Evolutionary conservation across 331 rosid genomes (phyloP).

Genomic region (Cydonia oblonga): DNA sequence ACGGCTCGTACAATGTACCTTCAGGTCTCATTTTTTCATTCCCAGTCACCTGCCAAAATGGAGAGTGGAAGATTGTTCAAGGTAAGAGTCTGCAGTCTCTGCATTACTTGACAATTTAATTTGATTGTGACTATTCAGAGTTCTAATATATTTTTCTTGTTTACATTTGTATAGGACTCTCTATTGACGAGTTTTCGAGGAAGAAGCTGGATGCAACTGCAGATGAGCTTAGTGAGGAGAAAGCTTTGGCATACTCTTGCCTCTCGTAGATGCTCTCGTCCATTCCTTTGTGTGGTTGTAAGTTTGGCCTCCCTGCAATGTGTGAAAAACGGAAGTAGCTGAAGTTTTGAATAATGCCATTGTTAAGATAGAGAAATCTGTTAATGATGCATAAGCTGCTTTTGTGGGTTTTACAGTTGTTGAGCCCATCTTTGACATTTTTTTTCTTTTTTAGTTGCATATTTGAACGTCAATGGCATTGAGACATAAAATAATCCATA

Average conservation of each 20-base stretch:
- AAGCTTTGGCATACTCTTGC: conserved; percentile 87
- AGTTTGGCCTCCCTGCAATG: conserved; percentile 5
- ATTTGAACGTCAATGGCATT: not conserved
- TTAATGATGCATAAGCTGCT: conserved; percentile 29
- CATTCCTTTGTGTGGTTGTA: not conserved
- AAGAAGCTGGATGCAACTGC: conserved; percentile 79
- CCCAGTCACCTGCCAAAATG: conserved; percentile 66
- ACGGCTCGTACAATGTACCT: conserved; percentile 81
- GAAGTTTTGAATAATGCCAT: conserved; percentile 59
- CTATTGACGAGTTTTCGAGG: conserved; percentile 80
- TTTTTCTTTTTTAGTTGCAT: not conserved
- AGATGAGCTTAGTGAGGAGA: conserved; percentile 79
- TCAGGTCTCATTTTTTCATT: conserved; percentile 84
- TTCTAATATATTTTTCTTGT: not conserved
- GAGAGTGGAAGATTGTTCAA: conserved; percentile 85
- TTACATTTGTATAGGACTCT: conserved; percentile 44
- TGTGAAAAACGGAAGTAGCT: conserved; percentile 21
- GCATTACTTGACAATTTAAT: not conserved
- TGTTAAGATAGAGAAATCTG: conserved; percentile 25
- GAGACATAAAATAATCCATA: not conserved
- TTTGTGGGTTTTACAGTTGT: conserved; percentile 16
- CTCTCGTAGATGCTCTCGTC: conserved; percentile 34
- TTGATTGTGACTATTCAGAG: not conserved
- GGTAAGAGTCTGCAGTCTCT: conserved; percentile 30
- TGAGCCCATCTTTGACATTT: conserved; percentile 13